These are phyloP conservation scores for Prunella vulgaris DNA, from an alignment of 257 asterid genomes.

Conservation along the genomic window DNA sequence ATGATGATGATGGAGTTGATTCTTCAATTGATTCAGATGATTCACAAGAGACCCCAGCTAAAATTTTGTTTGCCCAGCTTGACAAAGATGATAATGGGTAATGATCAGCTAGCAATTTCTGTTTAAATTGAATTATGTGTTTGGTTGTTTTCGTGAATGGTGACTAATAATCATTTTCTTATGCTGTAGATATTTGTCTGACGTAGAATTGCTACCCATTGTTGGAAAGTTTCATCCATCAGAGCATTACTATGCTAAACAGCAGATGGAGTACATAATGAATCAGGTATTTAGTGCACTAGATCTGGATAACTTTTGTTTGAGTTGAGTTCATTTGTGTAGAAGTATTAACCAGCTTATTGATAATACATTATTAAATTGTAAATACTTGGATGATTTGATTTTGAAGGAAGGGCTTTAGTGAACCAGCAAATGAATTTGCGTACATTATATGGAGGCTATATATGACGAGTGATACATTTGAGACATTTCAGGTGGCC, in stretches of 20 bases:
- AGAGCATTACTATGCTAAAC: conserved; percentile 80
- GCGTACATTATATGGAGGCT: not conserved
- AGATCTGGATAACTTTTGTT: not conserved
- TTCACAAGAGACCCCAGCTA: conserved; percentile 57
- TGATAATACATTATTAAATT: not conserved
- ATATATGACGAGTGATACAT: not conserved
- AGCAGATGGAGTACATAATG: conserved; percentile 73
- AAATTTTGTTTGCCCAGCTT: conserved; percentile 62
- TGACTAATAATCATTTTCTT: conserved; percentile 11
- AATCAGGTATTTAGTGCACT: conserved; percentile 60
- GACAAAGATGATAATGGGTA: conserved; percentile 88
- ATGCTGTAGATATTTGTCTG: conserved; percentile 61
- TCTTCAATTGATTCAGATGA: conserved; percentile 41
- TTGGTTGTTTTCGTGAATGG: conserved; percentile 8
- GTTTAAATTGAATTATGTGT: not conserved
- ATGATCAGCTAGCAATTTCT: conserved; percentile 14
- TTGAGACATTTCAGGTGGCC: conserved; percentile 5
- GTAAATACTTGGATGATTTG: not conserved
- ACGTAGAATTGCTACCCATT: conserved; percentile 65
- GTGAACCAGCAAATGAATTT: not conserved
- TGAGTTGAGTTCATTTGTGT: conserved; percentile 5
- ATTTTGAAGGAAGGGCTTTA: conserved; percentile 1
- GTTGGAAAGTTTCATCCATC: conserved; percentile 89
- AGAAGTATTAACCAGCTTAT: not conserved
- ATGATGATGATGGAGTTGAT: conserved; percentile 58